A percentile compares a stretch with the other conserved stretches of the same genome.
Evolutionary conservation across 75 land plant genomes (phyloP).

Genomic region (Cryptomeria japonica): DNA sequence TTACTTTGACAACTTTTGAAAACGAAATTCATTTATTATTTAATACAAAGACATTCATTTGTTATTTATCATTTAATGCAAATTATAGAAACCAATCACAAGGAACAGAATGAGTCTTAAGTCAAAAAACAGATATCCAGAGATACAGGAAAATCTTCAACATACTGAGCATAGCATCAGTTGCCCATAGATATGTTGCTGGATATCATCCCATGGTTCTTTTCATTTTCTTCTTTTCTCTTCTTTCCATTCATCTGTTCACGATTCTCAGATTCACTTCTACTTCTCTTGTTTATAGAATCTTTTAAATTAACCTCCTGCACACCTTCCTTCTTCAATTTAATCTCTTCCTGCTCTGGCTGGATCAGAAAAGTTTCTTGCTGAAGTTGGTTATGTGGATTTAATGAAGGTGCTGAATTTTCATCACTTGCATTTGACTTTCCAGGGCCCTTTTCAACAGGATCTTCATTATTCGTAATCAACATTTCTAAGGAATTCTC

Average conservation of each 20-base stretch:
- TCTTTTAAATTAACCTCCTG: background rate
- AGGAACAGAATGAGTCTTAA: background rate
- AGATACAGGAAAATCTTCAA: background rate
- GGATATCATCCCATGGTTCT: background rate
- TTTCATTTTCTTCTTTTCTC: background rate
- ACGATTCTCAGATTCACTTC: background rate
- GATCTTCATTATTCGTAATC: background rate
- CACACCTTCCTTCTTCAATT: background rate
- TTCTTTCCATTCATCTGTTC: background rate
- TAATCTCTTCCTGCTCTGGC: background rate
- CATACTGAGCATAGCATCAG: background rate
- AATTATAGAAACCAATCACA: background rate
- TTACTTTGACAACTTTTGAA: background rate
- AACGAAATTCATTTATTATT: background rate
- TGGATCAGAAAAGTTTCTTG: background rate
- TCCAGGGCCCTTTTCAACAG: background rate
- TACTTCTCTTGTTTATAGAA: background rate
- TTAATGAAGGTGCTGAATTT: background rate
- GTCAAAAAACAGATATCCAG: background rate
- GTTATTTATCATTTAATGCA: background rate
- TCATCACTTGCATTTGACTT: background rate
- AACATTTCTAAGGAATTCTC: too few species aligned
- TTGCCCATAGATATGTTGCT: background rate
- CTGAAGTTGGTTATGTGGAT: background rate
- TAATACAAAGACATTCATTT: background rate